Base-by-base conservation (phyloP, 352 stramenopile species). In the Globisporangium polare region DNA sequence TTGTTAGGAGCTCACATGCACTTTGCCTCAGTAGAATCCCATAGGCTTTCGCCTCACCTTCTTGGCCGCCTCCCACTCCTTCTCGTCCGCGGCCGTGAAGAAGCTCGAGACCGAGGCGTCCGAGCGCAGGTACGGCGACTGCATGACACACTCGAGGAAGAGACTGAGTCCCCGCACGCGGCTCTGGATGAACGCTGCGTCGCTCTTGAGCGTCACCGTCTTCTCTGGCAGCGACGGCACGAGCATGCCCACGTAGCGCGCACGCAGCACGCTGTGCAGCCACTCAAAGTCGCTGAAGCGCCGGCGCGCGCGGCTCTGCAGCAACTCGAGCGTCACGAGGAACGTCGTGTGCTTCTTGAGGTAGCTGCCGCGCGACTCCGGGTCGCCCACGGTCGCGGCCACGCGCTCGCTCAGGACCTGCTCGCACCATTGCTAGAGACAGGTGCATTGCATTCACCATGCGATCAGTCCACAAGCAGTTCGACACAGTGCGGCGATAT, bases 221-320 rank as follows among this genome's bases (percentile, higher is more conserved):
- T 91, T 91, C 53, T 89, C 82, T 7, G 80, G 82, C 15, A 89
- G 62, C 22, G 80, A 89, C 29, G 82, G 82, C 18, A 91, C 63
- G 22, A 89, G 68, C 55, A 89, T 76, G 37, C 82, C 82, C 20
- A 83, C 62, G 65, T 91, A 91, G 9, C 82, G 76, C 24, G 72
- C 76, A 31, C 70, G 68, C 3, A 91, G 69, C 42, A 88, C 80
- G 8, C 67, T 62, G 29, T 81, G 82, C n/a, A 91, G 73, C 82
- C 82, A 91, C 51, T 75, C 76, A 66, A 91, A 91, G 56, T 91
- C 82, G 47, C 82, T 85, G 49, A 88, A 91, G 59, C 82, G 78
- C 29, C 82, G 79, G 0, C 82, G 80, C 22, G 86, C 72, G 20
- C 68, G 45, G 9, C 66, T 56, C 29, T 83, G 71, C 26, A 55